Conservation (phyloP, 345 rosid genomes). For the Brassica incana region DNA sequence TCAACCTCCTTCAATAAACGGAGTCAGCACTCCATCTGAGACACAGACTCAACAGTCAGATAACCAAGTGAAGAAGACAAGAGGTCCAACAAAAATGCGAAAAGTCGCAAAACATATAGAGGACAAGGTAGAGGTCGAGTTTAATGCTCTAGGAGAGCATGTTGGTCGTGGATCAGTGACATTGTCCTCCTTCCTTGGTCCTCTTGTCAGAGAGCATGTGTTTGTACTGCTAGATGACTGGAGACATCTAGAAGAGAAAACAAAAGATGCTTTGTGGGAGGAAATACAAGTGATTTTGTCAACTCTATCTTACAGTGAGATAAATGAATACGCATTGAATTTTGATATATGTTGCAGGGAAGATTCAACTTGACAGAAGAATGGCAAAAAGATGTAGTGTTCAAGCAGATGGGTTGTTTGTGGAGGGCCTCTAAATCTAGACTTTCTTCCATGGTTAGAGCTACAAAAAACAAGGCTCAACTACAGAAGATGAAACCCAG, state of each 20-base stretch:
- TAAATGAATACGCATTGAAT: too few species aligned
- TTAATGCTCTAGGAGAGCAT: neutral
- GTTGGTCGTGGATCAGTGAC: neutral
- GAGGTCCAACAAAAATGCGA: neutral
- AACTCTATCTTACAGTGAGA: too few species aligned
- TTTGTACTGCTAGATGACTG: neutral
- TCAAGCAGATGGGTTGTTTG: neutral
- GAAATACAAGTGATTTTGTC: neutral
- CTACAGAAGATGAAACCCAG: neutral
- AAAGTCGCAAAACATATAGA: neutral
- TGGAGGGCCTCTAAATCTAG: neutral
- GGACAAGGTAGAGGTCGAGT: constrained; percentile 12
- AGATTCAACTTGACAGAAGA: neutral
- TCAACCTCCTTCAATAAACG: too few species aligned
- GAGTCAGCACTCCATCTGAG: too few species aligned
- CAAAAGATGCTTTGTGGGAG: neutral
- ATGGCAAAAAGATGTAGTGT: neutral
- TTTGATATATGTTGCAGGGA: neutral
- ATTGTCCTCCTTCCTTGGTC: neutral
- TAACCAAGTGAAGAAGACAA: neutral
- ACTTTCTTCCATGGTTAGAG: neutral
- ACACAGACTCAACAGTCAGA: neutral
- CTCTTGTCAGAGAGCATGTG: neutral
- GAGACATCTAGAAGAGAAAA: neutral
- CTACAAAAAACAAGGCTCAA: neutral